Evolutionary conservation across 2,329 filamentous ascomycete genomes (phyloP), one percentile per base, ranked within the genome.

Genomic region (Neopestalotiopsis sp.): DNA sequence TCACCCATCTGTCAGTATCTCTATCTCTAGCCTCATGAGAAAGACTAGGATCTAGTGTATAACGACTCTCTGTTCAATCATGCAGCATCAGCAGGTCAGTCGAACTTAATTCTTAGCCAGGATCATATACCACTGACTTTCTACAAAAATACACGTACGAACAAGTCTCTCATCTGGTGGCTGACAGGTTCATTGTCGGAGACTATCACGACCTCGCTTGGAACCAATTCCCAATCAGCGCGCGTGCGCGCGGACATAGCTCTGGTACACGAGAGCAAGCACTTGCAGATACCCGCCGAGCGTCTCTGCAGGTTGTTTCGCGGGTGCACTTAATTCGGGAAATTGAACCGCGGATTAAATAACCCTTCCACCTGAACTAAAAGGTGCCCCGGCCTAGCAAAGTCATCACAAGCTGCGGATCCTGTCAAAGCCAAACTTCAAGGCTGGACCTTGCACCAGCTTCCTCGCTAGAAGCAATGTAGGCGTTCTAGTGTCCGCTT

Each of bases 331-430:
- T 53, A 53, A 53, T 53, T 53, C 45, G 45, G 38, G 61, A 49
- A 64, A 64, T 45, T 64, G 42, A 53, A 40, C 61, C 61, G 61
- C 40, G 40, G 17, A 42, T 62, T 62, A n/a, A 38, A 34, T 38
- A 53, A 53, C 45, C 45, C 59, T 30, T 40, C 20, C 59, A 62
- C 59, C 59, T 62, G 59, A 62, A 62, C 59, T 62, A 62, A 38
- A 12, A 38, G 40, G 12, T 30, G n/a, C 28, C 61, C 20, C 34
- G 57, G 40, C 61, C 61, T 64, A 49, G 61, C 38, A 42, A 42
- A n/a, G n/a, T 64, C 61, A 49, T 64, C 38, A 64, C 61, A 64
- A 28, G 38, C 10, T 64, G 61, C 61, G 61, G 61, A 64, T 64
- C 61, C 61, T 64, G 61, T 64, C 61, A 64, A 45, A 64, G 40